Evolutionary conservation across 2,329 filamentous ascomycete genomes (phyloP), one percentile per base, ranked within the genome.

Genomic region (Cytospora leucostoma): DNA sequence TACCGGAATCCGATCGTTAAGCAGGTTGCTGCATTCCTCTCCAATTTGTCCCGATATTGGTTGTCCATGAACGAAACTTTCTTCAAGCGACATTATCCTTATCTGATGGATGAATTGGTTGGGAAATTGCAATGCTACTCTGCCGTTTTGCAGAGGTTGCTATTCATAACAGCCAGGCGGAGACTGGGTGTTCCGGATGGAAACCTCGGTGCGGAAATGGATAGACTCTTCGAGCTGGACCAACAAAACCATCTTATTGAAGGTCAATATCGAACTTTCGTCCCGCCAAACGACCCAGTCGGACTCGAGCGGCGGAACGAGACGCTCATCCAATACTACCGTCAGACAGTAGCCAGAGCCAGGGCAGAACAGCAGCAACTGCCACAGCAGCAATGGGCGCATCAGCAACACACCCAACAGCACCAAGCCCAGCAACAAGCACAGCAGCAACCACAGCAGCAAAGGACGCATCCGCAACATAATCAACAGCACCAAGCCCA

Each of bases 21-120:
- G 8, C 65, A 77, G 15, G 80, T 87, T 17, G 72, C 78, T 21
- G 63, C 68, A 0, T 84, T 81, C 55, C 74, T 84, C n/a, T 63
- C 70, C 3, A 72, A 75, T 7, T 69, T 89, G 15, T 73, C 76
- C 2, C 66, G 70, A 21, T 68, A 73, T 17, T 84, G 81, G 80
- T 33, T 65, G 0, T 7, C 51, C 4, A 74, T 80, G 53, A 73
- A 73, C 33, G 19, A 44, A 2, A 27, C 17, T 0, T 55, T 65
- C 0, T 15, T 58, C 12, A 37, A 38, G 0, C 70, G 74, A 27
- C 47, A 56, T 11, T 75, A 73, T 56, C 74, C 74, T 1, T 68
- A 70, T n/a, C 60, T 76, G 12, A 67, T 75, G 50, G 73, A 75
- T 40, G 76, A 77, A 66, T 68, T 78, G 15, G 60, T 74, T 1